Percentiles rank a stretch among this genome's conserved stretches.
Evolutionary conservation across 2,329 filamentous ascomycete genomes (phyloP).

Genomic region (Fusarium burgessii): DNA sequence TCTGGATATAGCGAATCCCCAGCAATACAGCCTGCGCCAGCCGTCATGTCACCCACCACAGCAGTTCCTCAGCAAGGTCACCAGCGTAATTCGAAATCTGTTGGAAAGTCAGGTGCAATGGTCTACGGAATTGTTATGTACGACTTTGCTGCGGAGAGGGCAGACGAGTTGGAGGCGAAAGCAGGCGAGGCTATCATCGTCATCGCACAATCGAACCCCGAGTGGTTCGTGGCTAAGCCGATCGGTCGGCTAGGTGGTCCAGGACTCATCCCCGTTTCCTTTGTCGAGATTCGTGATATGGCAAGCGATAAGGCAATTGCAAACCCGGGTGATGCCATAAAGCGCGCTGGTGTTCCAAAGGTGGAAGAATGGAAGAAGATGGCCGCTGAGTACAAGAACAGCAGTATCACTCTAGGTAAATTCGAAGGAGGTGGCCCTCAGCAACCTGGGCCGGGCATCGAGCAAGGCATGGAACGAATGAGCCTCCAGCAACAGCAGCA

Average conservation of each 20-base stretch:
- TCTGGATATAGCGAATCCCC: constrained; percentile 76
- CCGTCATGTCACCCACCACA: constrained; percentile 26
- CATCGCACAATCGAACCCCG: constrained; percentile 96
- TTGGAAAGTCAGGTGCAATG: constrained; percentile 77
- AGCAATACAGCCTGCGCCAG: constrained; percentile 46
- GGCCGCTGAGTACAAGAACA: constrained; percentile 99
- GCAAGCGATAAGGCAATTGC: constrained; percentile 83
- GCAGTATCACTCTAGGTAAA: constrained; percentile 95
- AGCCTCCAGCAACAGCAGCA: constrained; percentile 67
- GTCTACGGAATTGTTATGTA: constrained; percentile 98
- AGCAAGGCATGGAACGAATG: constrained; percentile 81
- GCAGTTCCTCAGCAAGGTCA: constrained; percentile 51
- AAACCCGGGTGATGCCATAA: constrained; percentile 87
- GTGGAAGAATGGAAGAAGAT: constrained; percentile 99
- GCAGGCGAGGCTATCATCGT: constrained; percentile 97
- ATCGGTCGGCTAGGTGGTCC: constrained; percentile 96
- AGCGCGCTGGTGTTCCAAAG: constrained; percentile 87
- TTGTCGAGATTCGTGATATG: constrained; percentile 97
- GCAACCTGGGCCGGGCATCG: constrained; percentile 63
- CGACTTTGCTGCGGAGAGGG: constrained; percentile 92
- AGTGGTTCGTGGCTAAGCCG: constrained; percentile 99
- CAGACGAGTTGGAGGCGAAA: constrained; percentile 96
- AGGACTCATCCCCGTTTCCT: constrained; percentile 94
- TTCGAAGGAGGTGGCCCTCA: constrained; percentile 71
- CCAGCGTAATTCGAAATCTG: constrained; percentile 62